Evolutionary conservation across 306 rosid genomes (phyloP).

Genomic region (Fragaria vesca): DNA sequence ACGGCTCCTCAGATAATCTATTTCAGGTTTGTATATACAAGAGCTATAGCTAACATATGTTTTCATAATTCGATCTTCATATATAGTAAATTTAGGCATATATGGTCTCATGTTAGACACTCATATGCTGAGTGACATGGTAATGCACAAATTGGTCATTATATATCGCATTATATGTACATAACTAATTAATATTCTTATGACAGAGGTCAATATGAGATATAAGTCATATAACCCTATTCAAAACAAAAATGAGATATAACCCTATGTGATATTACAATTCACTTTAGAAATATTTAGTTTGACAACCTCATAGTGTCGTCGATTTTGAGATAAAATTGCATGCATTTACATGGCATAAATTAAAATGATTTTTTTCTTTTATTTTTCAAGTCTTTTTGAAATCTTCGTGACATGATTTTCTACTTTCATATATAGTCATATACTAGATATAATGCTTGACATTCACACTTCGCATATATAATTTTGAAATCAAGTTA

Average conservation of each 20-base stretch:
- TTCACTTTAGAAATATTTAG: too few species aligned
- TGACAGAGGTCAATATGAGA: not conserved
- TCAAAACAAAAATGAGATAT: too few species aligned
- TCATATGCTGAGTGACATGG: not conserved
- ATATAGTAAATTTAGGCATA: not conserved
- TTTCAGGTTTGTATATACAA: constrained; percentile 54
- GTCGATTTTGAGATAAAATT: not conserved
- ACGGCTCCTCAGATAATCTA: constrained; percentile 48
- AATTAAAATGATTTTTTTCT: not conserved
- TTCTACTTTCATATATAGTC: constrained; percentile 36
- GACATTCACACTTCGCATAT: constrained; percentile 29
- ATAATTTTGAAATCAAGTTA: not conserved
- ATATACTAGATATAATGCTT: constrained; percentile 23
- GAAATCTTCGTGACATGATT: constrained; percentile 37
- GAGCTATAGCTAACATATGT: not conserved
- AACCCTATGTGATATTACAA: too few species aligned
- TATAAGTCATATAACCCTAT: too few species aligned
- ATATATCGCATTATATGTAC: too few species aligned
- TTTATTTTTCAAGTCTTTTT: not conserved
- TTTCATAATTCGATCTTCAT: not conserved
- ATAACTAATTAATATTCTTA: not conserved
- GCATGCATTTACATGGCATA: not conserved
- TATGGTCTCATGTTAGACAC: not conserved
- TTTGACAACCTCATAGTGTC: too few species aligned
- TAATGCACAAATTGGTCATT: not conserved